Base-by-base conservation (phyloP, 345 rosid species). In the Boechera divaricarpa region DNA sequence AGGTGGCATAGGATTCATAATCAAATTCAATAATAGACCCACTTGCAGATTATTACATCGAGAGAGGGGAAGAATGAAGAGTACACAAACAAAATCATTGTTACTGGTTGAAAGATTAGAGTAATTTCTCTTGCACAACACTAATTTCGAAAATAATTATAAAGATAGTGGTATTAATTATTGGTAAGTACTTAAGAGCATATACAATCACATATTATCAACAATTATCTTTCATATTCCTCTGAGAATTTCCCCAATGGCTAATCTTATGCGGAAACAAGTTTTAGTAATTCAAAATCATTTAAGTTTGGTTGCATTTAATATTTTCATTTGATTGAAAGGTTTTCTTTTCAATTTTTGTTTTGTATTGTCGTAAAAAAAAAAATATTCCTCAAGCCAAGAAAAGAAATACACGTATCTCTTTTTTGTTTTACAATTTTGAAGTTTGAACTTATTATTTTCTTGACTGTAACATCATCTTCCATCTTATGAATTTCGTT, bases 1-100 rank as follows among this genome's bases (percentile, higher is more conserved):
- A 75, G n/a, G 67, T 75, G 67, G 73, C 49, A 26, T 56, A 74
- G 15, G 49, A 41, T 74, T 74, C 67, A 66, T 67, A 57, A 75
- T 67, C 41, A 67, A 75, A 36, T 73, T 75, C 67, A 57, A 75
- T 75, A 67, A 66, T 75, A 75, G 73, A 75, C 67, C 78, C 78
- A 75, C 78, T 75, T 75, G 78, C 73, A 57, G 62, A 75, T 57
- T 75, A 75, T 66, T 57, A 67, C 67, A 66, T 47, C 3, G n/a
- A 66, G 41, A 66, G 13, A 57, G 31, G 58, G 66, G 49, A 6
- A 33, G 59, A 48, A 28, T n/a, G 60, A 36, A 75, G 67, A 75
- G 67, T 47, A 75, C 73, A 75, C 51, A 75, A 67, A 47, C 59
- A 35, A 57, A 38, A 75, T 57, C 42, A 67, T 57, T 69, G 54